Evolutionary conservation across 257 asterid species (phyloP), one percentile per base, ranked within the genome.

Genomic region (Perilla frutescens): DNA sequence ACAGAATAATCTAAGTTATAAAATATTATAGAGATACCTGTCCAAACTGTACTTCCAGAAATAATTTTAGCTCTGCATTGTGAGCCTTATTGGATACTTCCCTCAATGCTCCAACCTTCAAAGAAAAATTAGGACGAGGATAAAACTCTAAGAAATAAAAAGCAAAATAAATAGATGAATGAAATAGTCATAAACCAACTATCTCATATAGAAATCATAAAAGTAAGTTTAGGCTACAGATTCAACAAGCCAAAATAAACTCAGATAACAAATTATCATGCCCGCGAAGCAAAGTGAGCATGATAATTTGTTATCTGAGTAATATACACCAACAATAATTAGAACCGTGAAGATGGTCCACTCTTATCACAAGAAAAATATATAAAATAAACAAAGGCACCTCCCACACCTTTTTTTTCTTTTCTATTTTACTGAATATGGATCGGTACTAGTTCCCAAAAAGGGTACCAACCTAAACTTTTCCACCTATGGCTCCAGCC

Each of bases 31-130:
- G 64, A 71, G 49, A 55, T 86, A 95, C 99, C 96, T 11, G 80
- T 68, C 94, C 99, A 81, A 15, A 51, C 62, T 85, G 85, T 61
- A 88, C 88, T 92, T 95, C 98, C 88, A 95, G 76, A 80, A 92
- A 90, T 77, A 95, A 80, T 80, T 92, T 92, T 64, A 95, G 84
- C 48, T 95, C 97, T 3, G 99, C 97, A 80, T 87, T 87, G 76
- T 89, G 83, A 43, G 83, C 87, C 81, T 90, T 92, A 73, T 84
- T 91, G 50, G 94, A 92, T 57, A 80, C 91, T 77, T 95, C 99
- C 80, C 96, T 90, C 81, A 92, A 73, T 79, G 90, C 86, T 65
- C 98, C 97, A 77, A 92, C 99, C 99, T 95, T 87, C 81, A 83
- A 3, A 43, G 29, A n/a, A 79, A 54, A 59, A 64, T 66, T 69